Evolutionary conservation across 495 filamentous ascomycete genomes (phyloP), one percentile per base, ranked within the genome.

Genomic region (Penicillium canariense): DNA sequence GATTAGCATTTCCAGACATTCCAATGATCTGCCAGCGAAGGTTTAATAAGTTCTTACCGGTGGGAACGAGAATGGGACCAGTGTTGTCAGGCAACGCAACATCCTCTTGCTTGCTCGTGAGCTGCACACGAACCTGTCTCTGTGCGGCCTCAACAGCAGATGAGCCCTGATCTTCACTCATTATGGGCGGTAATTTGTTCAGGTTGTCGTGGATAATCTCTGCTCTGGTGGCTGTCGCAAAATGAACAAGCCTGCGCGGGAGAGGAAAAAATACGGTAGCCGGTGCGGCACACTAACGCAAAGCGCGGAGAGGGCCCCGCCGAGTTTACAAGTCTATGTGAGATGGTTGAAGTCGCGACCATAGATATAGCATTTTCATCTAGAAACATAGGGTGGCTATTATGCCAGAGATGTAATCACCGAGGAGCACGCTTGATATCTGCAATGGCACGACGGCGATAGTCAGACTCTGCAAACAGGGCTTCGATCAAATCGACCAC

Each of bases 401-500:
- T 28, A 44, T 44, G 22, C 1, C 8, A 14, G 7, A 34, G 17
- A 15, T 9, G 10, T 45, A 56, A 64, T 27, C 50, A 54, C 36
- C 62, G 57, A 12, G 67, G 65, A 6, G 65, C 60, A 40, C 70
- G 68, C 56, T 81, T 82, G 57, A 98, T 96, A 70, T 96, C 89
- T 53, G 77, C 79, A 49, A 96, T 85, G 20, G 88, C 86, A 60
- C 82, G 84, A 63, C 87, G 81, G 40, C 91, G 83, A 62, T 88
- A 74, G 23, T 87, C 79, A 62, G 88, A 91, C 67, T 96, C 93
- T 51, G 92, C 91, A 75, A 99, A 99, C 65, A 96, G 80, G 14
- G 90, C 85, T 58, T 86, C 77, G 43, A 99, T 87, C 70, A 99
- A 61, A 59, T 97, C 94, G 17, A 96, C 76, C 34, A 97, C 82